Evolutionary conservation across 306 rosid species (phyloP).

Genomic region (Malus sylvestris): DNA sequence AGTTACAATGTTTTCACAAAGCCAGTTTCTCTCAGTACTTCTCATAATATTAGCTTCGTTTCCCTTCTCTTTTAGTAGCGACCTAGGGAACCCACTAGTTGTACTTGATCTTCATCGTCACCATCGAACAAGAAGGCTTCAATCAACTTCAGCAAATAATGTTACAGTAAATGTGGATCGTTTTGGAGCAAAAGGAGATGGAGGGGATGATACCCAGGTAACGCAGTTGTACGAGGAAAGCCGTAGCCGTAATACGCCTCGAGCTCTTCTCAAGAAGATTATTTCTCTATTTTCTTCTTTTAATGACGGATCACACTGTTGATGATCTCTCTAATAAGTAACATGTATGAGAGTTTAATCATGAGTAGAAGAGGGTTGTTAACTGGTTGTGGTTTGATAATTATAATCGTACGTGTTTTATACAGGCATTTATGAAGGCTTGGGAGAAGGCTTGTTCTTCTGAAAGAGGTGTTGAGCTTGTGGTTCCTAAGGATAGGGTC

Average conservation of each 20-base stretch:
- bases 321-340: background rate
- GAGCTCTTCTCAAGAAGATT: background rate
- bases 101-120: slow-evolving; percentile 3
- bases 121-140: background rate
- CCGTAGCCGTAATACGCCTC: background rate
- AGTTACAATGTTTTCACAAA: background rate
- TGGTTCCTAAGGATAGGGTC: slow-evolving; percentile 37
- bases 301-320: background rate
- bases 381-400: background rate
- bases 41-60: slow-evolving; percentile 21
- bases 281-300: background rate
- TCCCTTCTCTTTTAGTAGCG: slow-evolving; percentile 23
- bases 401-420: background rate
- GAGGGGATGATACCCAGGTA: slow-evolving; percentile 53
- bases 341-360: background rate
- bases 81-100: background rate
- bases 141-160: background rate
- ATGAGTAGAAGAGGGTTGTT: background rate
- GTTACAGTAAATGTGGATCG: slow-evolving; percentile 35
- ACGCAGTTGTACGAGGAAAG: background rate
- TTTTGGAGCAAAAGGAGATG: slow-evolving; percentile 55
- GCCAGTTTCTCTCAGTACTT: slow-evolving; percentile 6
- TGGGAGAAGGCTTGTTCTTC: slow-evolving; percentile 65
- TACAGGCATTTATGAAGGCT: slow-evolving; percentile 57
- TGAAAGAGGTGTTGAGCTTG: slow-evolving; percentile 19